Base-by-base conservation (phyloP, 108 stramenopile genomes). In the Cyclotella kingstonii region DNA sequence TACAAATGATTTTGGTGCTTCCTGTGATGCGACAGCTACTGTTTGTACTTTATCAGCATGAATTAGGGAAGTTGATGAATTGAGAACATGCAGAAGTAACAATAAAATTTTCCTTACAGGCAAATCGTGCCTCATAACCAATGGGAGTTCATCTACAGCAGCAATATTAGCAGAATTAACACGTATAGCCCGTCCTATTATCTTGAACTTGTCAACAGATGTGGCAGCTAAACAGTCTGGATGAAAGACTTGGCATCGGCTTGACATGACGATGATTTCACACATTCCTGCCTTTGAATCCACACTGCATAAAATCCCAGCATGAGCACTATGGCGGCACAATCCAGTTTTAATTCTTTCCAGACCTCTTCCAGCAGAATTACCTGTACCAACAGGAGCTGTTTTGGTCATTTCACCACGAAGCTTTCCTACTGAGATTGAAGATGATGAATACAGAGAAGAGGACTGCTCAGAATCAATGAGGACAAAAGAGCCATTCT, bases 291-390 rank as follows among this genome's bases (percentile, higher is more conserved):
- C 79, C 31, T 81, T 83, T 15, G 53, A 46, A 53, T 92, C 90
- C 25, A 84, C 61, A 41, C 60, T 86, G 49, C 85, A 87, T n/a
- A 92, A 68, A 18, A 89, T 78, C 7, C 90, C 90, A 33, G 83
- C 85, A 17, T 77, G 48, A 19, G 84, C 80, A 50, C 68, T 64
- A 4, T 62, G 22, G 4, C 85, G 73, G 69, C 81, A 80, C 25
- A 92, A 60, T 6, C 90, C 90, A 18, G 85, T 57, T n/a, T 85
- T 71, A 50, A 92, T 77, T 15, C 80, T 70, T 60, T 92, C 85
- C 19, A 82, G 76, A 8, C 90, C 90, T 54, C 77, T 86, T 4
- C 85, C 88, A 18, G 78, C 83, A 38, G 84, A 61, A 55, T 84
- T 79, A 58, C 74, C 81, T 17, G 77, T 68, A 17, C 38, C 57